Evolutionary conservation across 331 rosid genomes (phyloP), one percentile per base, ranked within the genome.

Genomic region (Quercus phellos): DNA sequence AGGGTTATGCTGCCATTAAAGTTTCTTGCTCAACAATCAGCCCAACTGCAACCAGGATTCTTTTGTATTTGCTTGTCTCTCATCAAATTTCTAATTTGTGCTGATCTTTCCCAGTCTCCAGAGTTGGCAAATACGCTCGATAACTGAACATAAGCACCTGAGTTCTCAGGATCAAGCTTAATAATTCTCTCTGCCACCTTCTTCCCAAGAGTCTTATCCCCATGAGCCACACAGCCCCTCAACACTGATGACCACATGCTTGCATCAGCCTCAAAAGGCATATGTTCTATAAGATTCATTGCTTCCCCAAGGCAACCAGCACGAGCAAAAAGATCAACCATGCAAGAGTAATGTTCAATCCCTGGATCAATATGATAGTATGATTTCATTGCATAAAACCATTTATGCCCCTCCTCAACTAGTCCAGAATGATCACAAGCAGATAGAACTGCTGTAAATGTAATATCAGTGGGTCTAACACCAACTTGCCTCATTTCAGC

Each of bases 21-120:
- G 38, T 82, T 72, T 75, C 68, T 69, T 61, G 22, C 75, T 88
- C 70, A 88, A 75, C 72, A 76, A 82, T 87, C 86, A 55, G 80
- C 85, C 96, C 93, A 93, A 70, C 96, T 93, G 78, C 76, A 83
- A 78, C 94, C 96, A 29, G 91, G 81, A 84, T 69, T 78, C 82
- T 85, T 89, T 55, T 69, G 89, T 72, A 89, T 73, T 43, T 76
- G 74, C 55, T 78, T 88, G 79, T 78, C 66, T 84, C 79, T 88
- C 89, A 93, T 93, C 70, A 80, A 19, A 59, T 85, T 80, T 85
- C 94, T 81, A 76, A 90, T 86, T 73, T 81, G 70, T 22, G 86
- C 96, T 34, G 96, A 90, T 83, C 84, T 91, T 85, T 89, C 94
- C 98, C 98, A 90, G 61, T 93, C 96, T 24, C 81, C 88, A 17